Base-by-base conservation (phyloP, 768 basidiomycete species). In the Hypsizygus marmoreus region DNA sequence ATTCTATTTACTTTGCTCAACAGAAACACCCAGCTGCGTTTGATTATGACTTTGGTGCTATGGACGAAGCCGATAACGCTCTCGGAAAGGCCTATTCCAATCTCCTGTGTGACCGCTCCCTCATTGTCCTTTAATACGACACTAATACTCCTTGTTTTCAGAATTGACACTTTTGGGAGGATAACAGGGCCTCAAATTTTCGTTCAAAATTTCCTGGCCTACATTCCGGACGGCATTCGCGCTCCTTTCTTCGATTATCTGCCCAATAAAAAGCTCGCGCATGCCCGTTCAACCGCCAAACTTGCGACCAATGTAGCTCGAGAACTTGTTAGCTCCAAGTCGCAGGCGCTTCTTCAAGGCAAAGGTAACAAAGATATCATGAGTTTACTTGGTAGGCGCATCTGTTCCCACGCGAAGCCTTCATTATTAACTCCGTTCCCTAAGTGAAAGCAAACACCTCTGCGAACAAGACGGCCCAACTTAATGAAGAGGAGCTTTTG, bases 401-500 rank as follows among this genome's bases (percentile, higher is more conserved):
- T n/a, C n/a, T n/a, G n/a, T n/a, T n/a, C n/a, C n/a, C n/a, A n/a
- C n/a, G n/a, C n/a, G n/a, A n/a, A n/a, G n/a, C n/a, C n/a, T n/a
- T n/a, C n/a, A n/a, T n/a, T n/a, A n/a, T n/a, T n/a, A n/a, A n/a
- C n/a, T n/a, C 23, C 24, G 22, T 42, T 39, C 24, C 10, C 17
- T 28, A 33, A 81, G 80, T 81, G 34, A 73, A 75, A 56, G 80
- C 80, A 9, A 82, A 83, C 58, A 68, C 71, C 8, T 71, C 77
- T 2, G 74, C 79, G 53, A 63, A 77, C 38, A 61, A 65, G 20
- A 65, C 61, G 31, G 63, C 64, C 6, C 67, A 67, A 45, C 61
- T 84, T 30, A 79, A 51, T 31, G 73, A 73, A 50, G 76, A 73
- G 59, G 79, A 75, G 61, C 69, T 74, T 54, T 59, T 74, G 40